These are phyloP conservation scores for Zygosaccharomyces pseudobailii DNA, from an alignment of 1,139 yeast genomes.

Conservation along the genomic window DNA sequence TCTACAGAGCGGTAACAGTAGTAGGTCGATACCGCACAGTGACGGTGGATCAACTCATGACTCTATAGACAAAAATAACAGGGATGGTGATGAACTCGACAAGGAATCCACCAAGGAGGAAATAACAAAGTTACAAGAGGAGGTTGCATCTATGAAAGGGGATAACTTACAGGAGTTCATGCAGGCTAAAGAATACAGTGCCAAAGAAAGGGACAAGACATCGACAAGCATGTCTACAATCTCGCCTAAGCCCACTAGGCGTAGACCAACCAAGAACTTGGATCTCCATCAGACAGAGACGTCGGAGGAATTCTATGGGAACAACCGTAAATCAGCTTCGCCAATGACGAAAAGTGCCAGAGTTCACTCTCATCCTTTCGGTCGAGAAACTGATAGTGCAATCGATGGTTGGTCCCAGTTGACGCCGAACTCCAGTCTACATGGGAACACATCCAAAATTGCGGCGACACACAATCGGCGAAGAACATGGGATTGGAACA, in stretches of 20 bases:
- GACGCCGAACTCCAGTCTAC: constrained; percentile 10
- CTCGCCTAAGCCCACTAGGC: neutral
- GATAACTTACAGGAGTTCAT: constrained; percentile 7
- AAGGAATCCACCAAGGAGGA: neutral
- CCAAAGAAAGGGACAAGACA: neutral
- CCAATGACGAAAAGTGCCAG: neutral
- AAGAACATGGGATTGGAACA: constrained; percentile 23
- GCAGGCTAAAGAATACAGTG: neutral
- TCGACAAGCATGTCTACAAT: neutral
- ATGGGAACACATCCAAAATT: constrained; percentile 16
- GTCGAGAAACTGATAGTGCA: constrained; percentile 6
- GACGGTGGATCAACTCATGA: neutral
- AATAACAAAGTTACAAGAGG: constrained; percentile 7
- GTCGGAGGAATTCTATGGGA: neutral
- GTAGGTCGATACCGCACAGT: neutral
- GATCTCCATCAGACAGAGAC: neutral
- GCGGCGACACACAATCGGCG: constrained; percentile 14
- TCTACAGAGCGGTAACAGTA: neutral
- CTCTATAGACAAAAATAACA: neutral
- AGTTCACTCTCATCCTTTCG: neutral
- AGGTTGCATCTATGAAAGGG: constrained; percentile 8
- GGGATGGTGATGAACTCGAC: neutral
- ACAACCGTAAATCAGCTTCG: neutral
- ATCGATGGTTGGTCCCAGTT: constrained; percentile 4
- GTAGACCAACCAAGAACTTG: neutral